Evolutionary conservation across 2,329 filamentous ascomycete genomes (phyloP).

Genomic region (Pyrenophora teres): DNA sequence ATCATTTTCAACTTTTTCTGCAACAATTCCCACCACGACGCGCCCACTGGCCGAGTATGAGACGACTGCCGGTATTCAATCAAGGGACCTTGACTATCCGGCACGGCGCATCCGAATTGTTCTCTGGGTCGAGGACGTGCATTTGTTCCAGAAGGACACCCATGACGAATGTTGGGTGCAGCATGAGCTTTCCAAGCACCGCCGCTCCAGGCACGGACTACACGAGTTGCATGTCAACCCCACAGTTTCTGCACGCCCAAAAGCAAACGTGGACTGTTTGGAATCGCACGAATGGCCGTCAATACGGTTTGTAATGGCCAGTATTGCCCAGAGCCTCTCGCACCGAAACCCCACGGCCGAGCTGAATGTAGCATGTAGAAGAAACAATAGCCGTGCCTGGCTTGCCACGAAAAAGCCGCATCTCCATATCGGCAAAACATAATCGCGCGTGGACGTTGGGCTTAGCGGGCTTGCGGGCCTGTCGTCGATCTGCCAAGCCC

Average conservation of each 20-base stretch:
- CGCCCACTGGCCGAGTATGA: too few species aligned
- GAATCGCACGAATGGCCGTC: slow-evolving; percentile 18
- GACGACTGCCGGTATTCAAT: too few species aligned
- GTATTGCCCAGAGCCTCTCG: too few species aligned
- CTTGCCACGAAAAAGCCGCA: slow-evolving; percentile 28
- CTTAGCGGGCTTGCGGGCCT: slow-evolving; percentile 26
- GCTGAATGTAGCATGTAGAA: slow-evolving; percentile 15
- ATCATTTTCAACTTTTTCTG: slow-evolving; percentile 22
- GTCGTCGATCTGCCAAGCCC: slow-evolving; percentile 32
- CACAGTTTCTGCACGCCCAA: slow-evolving; percentile 18
- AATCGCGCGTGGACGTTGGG: slow-evolving; percentile 33
- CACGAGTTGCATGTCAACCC: slow-evolving; percentile 21
- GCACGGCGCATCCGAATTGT: slow-evolving; percentile 12
- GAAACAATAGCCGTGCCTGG: slow-evolving; percentile 12
- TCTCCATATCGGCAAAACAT: slow-evolving; percentile 39
- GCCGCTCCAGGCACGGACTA: slow-evolving; percentile 19
- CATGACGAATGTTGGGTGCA: background rate
- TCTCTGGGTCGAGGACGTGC: slow-evolving; percentile 8
- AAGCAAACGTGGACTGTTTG: too few species aligned
- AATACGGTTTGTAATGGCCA: slow-evolving; percentile 15
- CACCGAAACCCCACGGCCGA: slow-evolving; percentile 32
- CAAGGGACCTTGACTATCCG: slow-evolving; percentile 2
- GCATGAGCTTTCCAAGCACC: slow-evolving; percentile 7
- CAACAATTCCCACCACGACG: slow-evolving; percentile 18
- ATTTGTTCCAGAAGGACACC: slow-evolving; percentile 11